Evolutionary conservation across 2,329 filamentous ascomycete genomes (phyloP).

Genomic region (Colletotrichum sp.): DNA sequence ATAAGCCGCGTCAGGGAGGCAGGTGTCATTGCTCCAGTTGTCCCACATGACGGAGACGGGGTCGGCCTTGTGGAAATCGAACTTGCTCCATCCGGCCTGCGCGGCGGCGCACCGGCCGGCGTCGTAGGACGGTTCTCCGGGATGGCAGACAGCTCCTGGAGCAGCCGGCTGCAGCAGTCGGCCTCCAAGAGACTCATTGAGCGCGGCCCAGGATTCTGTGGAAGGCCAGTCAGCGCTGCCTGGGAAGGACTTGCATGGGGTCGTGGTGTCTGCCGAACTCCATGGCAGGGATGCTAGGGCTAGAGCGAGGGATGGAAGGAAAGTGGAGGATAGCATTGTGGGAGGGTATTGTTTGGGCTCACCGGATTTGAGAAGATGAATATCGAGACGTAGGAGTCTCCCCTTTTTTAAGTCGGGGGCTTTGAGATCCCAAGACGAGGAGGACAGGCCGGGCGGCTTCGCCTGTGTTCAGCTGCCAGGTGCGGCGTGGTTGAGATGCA

Average conservation of each 20-base stretch:
- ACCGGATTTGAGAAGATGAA: neutral
- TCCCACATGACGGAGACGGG: conserved; percentile 41
- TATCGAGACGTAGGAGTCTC: neutral
- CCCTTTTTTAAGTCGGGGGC: neutral
- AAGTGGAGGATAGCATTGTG: neutral
- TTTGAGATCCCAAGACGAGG: neutral
- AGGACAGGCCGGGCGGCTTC: neutral
- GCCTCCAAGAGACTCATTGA: conserved; percentile 51
- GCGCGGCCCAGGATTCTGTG: conserved; percentile 43
- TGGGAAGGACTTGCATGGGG: conserved; percentile 52
- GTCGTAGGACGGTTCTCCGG: conserved; percentile 35
- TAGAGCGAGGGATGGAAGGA: neutral
- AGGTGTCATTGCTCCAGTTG: conserved; percentile 56
- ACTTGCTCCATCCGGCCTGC: neutral
- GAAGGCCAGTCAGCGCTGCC: conserved; percentile 53
- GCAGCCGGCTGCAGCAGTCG: conserved; percentile 47
- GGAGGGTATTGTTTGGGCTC: neutral
- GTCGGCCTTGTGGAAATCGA: conserved; percentile 38
- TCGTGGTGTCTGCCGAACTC: neutral
- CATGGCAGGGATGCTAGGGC: neutral
- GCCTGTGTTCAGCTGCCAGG: neutral
- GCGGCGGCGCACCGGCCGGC: conserved; percentile 32
- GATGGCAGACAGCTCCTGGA: conserved; percentile 51
- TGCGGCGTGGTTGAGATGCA: neutral
- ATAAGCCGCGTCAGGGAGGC: conserved; percentile 44